Base-by-base conservation (phyloP, 2,329 filamentous ascomycete species). In the Cercospora sesami region DNA sequence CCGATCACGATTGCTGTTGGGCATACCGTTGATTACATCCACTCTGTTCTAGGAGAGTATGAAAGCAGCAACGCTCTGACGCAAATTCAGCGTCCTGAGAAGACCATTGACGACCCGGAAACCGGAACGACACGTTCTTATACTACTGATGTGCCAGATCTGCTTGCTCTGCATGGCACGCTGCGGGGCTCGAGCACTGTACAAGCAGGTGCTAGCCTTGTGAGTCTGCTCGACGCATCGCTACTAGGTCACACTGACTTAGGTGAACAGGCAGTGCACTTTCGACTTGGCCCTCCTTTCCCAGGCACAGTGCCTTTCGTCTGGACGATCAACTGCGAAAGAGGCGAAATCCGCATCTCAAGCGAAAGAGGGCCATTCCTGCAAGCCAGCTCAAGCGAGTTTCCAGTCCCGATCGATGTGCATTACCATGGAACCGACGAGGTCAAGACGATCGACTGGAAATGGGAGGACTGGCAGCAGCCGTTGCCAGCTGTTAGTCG, bases 381-480 rank as follows among this genome's bases (percentile, higher is more conserved):
- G 53, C 68, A 72, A 42, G 63, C 67, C 16, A 66, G 69, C 36
- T 66, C 64, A 14, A 64, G 58, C 42, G 63, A 51, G 1, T 53
- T 18, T 6, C 73, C 73, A 12, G 72, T 77, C 2, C 70, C 63
- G 1, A 78, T 79, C 28, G 59, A 74, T 61, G 63, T 75, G 4
- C 74, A 78, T 16, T 68, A 76, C 21, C 70, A 75, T 59, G 72
- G 61, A 18, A 75, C 71, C 9, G 77, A 76, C 28, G 65, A 76
- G 39, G 72, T 78, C 0, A 68, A 67, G 14, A 71, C 76, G 16
- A 73, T 80, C 64, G 78, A 79, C 69, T 83, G 80, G 58, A 75
- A 80, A 18, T 83, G 83, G 74, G 79, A 79, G 48, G 76, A 78
- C 53, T 74, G 78, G 76, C 71, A 79, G 7, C 70, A 74, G 1